Evolutionary conservation across 2,329 filamentous ascomycete species (phyloP), one percentile per base, ranked within the genome.

Genomic region (Colletotrichum acutatum): DNA sequence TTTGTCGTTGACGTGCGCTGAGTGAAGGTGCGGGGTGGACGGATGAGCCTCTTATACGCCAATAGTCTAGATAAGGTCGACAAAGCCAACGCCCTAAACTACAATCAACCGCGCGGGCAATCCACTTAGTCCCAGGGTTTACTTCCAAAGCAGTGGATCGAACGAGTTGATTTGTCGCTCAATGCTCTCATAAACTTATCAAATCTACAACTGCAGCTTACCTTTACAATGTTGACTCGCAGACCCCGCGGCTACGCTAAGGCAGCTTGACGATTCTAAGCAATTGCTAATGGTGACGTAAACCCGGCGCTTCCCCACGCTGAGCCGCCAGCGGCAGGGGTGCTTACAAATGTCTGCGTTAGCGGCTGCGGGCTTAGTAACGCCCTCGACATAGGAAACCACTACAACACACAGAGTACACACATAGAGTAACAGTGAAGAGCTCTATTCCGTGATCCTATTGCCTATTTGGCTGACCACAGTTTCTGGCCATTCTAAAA

Each of bases 221-320:
- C 32, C 32, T 32, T 32, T 32, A 24, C 28, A 71, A 11, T 5
- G 19, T 49, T 34, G 16, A 16, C 60, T 30, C 32, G 42, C 26
- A 56, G 7, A 5, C 16, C 7, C 52, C 22, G 9, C 19, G 22
- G 30, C 28, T 19, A 57, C 19, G 26, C 24, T 57, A 24, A 26
- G 5, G 28, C 14, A 42, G 65, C 65, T 49, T 49, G 42, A 49
- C 42, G 42, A n/a, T 49, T 69, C 61, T 42, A 68, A 72, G 68
- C 68, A 49, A 79, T 81, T 81, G 78, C 77, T 76, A 78, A 82
- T 79, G 61, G 78, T 82, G 79, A 82, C 79, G 79, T 82, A 82
- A 81, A 76, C 61, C 30, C n/a, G n/a, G 49, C 54, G 52, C 24
- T 64, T 30, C 30, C 49, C 22, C 61, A 22, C 30, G 34, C 62